These are phyloP conservation scores for Monosporascus sp. DNA, from an alignment of 2,329 filamentous ascomycete genomes.

Conservation along the genomic window DNA sequence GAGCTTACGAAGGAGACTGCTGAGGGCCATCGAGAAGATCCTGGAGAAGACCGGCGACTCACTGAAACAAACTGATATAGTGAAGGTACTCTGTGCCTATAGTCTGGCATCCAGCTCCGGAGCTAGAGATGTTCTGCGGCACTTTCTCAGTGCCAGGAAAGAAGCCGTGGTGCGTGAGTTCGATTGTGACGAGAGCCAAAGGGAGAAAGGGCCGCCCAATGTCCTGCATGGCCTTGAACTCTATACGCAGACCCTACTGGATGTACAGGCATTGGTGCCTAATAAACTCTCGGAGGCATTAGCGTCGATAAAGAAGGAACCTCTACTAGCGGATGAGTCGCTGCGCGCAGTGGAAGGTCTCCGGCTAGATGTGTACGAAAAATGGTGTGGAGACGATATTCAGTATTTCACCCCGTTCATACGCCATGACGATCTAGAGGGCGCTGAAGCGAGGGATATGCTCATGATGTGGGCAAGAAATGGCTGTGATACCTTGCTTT, in stretches of 20 bases:
- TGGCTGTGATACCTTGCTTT: slow-evolving; percentile 53
- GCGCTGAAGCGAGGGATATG: slow-evolving; percentile 53
- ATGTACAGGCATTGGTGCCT: slow-evolving; percentile 73
- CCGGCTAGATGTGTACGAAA: slow-evolving; percentile 69
- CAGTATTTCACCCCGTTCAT: slow-evolving; percentile 83
- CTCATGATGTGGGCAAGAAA: slow-evolving; percentile 59
- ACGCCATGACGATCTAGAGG: slow-evolving; percentile 69
- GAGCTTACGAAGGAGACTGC: slow-evolving; percentile 56
- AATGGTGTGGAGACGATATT: slow-evolving; percentile 79
- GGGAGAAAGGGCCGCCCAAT: slow-evolving; percentile 35
- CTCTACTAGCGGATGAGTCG: slow-evolving; percentile 66
- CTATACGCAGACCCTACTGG: slow-evolving; percentile 71
- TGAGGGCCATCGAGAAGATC: slow-evolving; percentile 64
- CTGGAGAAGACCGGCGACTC: slow-evolving; percentile 56
- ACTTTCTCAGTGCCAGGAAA: slow-evolving; percentile 70
- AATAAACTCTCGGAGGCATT: slow-evolving; percentile 66
- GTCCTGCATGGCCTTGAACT: slow-evolving; percentile 64
- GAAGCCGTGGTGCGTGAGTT: slow-evolving; percentile 63
- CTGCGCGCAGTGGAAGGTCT: slow-evolving; percentile 64
- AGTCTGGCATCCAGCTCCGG: slow-evolving; percentile 77
- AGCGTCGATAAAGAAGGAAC: slow-evolving; percentile 59
- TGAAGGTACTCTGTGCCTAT: slow-evolving; percentile 75
- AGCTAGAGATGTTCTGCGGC: slow-evolving; percentile 68
- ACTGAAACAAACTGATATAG: slow-evolving; percentile 45
- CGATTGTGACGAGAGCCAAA: slow-evolving; percentile 40